Conservation (phyloP, 2,329 filamentous ascomycete species). For the Pseudocercospora musae region DNA sequence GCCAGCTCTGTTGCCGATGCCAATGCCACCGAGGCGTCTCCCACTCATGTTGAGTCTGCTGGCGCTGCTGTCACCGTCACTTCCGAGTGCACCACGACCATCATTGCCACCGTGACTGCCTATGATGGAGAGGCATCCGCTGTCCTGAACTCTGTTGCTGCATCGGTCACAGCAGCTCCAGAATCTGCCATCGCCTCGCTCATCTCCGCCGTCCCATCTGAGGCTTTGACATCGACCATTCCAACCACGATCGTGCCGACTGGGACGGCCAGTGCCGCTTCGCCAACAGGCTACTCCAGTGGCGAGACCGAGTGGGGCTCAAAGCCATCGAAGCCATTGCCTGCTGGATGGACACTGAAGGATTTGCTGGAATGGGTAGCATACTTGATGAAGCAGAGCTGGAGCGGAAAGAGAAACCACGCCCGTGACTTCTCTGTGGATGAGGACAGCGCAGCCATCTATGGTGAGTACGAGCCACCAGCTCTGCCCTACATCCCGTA, state of each 20-base stretch:
- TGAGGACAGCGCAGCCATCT: neutral
- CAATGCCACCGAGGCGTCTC: conserved; percentile 7
- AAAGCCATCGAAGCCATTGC: conserved; percentile 25
- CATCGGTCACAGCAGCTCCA: neutral
- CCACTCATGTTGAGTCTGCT: conserved; percentile 14
- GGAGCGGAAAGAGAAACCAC: conserved; percentile 18
- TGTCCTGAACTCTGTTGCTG: neutral
- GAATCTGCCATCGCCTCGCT: conserved; percentile 1
- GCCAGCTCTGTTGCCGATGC: conserved; percentile 9
- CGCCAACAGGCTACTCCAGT: neutral
- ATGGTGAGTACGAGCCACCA: conserved; percentile 1
- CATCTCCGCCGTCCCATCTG: conserved; percentile 5
- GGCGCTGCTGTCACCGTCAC: conserved; percentile 21
- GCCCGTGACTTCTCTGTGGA: conserved; percentile 19
- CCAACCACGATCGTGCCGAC: conserved; percentile 7
- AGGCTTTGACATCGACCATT: conserved; percentile 6
- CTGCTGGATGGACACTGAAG: conserved; percentile 27
- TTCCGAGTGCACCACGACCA: conserved; percentile 17
- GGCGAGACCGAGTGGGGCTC: conserved; percentile 5
- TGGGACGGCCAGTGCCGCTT: conserved; percentile 9
- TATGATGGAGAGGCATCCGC: neutral
- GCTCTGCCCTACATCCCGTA: neutral
- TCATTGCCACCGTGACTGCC: conserved; percentile 10
- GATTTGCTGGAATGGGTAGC: conserved; percentile 30
- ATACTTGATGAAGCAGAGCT: conserved; percentile 26